Evolutionary conservation across 2,329 filamentous ascomycete genomes (phyloP).

Genomic region (Apiospora arundinis): DNA sequence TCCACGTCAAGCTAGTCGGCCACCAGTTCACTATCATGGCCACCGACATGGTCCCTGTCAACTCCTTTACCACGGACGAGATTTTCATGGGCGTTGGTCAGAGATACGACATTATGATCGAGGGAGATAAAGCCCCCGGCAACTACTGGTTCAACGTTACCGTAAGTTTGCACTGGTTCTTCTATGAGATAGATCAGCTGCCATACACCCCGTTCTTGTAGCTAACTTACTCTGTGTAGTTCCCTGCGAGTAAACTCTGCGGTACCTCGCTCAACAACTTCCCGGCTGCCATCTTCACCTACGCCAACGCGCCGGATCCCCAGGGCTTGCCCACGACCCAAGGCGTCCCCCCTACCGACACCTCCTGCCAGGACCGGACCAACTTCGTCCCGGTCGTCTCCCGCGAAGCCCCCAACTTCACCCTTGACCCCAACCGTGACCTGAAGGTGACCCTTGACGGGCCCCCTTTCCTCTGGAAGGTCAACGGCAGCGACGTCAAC

Average conservation of each 20-base stretch:
- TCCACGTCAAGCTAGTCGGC: constrained; percentile 55
- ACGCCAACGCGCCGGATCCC: constrained; percentile 39
- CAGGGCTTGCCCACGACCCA: constrained; percentile 37
- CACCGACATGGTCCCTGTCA: constrained; percentile 57
- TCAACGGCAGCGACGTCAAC: constrained; percentile 29
- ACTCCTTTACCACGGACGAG: constrained; percentile 54
- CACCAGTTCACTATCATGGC: constrained; percentile 58
- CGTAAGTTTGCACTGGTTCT: constrained; percentile 22
- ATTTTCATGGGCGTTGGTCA: constrained; percentile 57
- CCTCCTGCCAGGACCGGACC: constrained; percentile 31
- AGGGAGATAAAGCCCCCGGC: constrained; percentile 42
- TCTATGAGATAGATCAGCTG: not conserved
- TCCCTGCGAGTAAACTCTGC: constrained; percentile 33
- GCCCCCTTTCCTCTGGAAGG: constrained; percentile 23
- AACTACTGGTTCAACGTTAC: constrained; percentile 53
- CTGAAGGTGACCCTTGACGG: constrained; percentile 19
- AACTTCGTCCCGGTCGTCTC: constrained; percentile 35
- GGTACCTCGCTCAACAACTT: constrained; percentile 39
- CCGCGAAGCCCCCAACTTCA: constrained; percentile 36
- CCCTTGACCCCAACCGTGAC: not conserved
- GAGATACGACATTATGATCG: constrained; percentile 55
- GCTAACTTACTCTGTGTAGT: not conserved
- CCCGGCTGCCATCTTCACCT: constrained; percentile 48
- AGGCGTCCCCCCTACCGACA: constrained; percentile 32
- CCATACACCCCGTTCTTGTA: not conserved